phyloP scores from a whole-genome alignment of 768 basidiomycete species.

The Lentinula edodes region DNA sequence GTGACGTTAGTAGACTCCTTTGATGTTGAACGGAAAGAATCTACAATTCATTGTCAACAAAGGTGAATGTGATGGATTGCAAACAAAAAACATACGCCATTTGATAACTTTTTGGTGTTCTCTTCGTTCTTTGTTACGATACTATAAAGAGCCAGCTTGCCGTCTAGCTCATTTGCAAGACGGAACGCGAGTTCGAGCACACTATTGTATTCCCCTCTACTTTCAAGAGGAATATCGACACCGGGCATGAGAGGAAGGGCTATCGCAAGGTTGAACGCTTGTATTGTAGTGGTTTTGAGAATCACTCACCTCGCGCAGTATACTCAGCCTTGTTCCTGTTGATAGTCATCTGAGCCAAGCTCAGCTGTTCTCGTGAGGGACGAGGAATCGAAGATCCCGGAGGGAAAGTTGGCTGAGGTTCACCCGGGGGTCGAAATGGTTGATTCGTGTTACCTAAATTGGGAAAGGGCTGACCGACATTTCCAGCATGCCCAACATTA shows the following conservation, averaged over 20 bases:
- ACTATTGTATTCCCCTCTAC: conserved; percentile 45
- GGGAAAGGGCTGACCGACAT: not conserved
- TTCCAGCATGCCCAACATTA: not conserved
- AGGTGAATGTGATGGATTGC: conserved; percentile 6
- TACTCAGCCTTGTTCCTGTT: conserved; percentile 7
- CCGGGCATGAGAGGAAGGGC: conserved; percentile 27
- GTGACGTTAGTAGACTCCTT: conserved; percentile 28
- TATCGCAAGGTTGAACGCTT: conserved; percentile 14
- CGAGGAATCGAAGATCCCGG: not conserved
- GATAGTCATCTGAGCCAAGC: conserved; percentile 6
- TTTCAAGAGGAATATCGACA: conserved; percentile 44
- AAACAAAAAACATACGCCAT: conserved; percentile 41
- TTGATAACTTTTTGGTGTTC: conserved; percentile 40
- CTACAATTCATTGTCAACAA: conserved; percentile 10
- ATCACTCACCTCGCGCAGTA: conserved; percentile 4
- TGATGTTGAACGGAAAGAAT: conserved; percentile 29
- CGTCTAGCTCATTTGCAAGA: conserved; percentile 41
- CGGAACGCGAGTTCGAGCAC: conserved; percentile 46
- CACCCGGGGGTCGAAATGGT: not conserved
- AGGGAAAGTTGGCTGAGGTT: not conserved
- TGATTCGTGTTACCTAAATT: not conserved
- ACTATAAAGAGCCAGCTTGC: conserved; percentile 41
- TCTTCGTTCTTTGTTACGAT: conserved; percentile 44
- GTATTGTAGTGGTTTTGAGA: not conserved
- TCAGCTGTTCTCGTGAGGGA: not conserved